Evolutionary conservation across 257 asterid genomes (phyloP).

Genomic region (Solanum bulbocastanum): DNA sequence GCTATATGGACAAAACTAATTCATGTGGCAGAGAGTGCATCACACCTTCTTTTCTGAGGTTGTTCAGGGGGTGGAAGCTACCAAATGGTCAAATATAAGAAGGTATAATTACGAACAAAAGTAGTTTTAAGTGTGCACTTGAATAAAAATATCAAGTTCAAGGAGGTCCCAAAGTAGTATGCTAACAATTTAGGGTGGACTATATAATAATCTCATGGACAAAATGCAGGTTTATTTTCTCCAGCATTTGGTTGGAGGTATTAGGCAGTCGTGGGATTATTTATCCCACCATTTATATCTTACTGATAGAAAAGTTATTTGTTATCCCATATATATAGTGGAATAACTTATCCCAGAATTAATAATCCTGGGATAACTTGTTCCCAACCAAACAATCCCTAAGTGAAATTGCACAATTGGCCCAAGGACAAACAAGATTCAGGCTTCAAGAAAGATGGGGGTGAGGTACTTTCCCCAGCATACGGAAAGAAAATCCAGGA

Average conservation of each 20-base stretch:
- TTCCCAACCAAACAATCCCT: neutral
- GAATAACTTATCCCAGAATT: neutral
- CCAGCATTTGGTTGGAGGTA: neutral
- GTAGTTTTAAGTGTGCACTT: neutral
- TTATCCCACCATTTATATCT: neutral
- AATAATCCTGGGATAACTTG: neutral
- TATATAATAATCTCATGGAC: neutral
- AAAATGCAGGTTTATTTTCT: neutral
- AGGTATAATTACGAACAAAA: neutral
- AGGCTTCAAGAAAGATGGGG: neutral
- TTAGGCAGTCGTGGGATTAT: neutral
- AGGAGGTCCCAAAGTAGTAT: neutral
- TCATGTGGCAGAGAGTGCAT: neutral
- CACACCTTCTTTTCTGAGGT: neutral
- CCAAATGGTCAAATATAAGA: neutral
- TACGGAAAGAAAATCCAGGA: too few relatives aligned
- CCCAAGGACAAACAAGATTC: neutral
- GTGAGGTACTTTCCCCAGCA: too few relatives aligned
- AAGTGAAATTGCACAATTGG: neutral
- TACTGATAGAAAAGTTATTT: neutral
- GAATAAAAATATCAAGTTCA: neutral
- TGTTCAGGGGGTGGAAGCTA: neutral
- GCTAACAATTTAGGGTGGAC: neutral
- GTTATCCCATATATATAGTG: neutral
- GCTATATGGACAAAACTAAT: neutral